Base-by-base conservation (phyloP, 1,139 yeast genomes). In the Yamadazyma taylorii region DNA sequence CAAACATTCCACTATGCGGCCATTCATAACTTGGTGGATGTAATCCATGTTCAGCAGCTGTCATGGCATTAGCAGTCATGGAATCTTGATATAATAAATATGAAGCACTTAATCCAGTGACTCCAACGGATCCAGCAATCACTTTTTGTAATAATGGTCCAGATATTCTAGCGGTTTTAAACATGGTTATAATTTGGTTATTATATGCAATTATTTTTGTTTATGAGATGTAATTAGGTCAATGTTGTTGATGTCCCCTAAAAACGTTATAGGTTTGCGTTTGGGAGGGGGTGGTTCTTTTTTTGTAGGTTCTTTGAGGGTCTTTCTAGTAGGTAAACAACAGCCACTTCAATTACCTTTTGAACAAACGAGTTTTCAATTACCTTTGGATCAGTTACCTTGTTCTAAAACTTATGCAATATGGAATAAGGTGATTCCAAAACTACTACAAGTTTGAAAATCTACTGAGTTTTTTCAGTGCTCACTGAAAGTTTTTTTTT, bases 31-130 rank as follows among this genome's bases (percentile, higher is more conserved):
- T 81, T 50, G 97, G 96, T 32, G 98, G 83, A 66, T 92, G 98
- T 63, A 92, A 79, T 54, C 99, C 99, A 69, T 92, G 97, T 73
- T 92, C 99, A 50, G 97, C 96, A 50, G 95, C 95, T 39, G 98
- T 90, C 96, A 90, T 87, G 58, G 99, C 98, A 58, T 79, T 81
- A 45, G 97, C 96, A 45, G 86, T 78, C 66, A 82, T 77, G 16
- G 87, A 73, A 63, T 84, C 92, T 55, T 85, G 81, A 69, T 85
- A 87, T 57, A 86, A 74, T 61, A 83, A 66, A 61, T 83, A 84
- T 33, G 88, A 81, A 37, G 89, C 85, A 45, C 84, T 74, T 51
- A 82, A 67, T 47, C 90, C 90, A 43, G 83, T 71, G 39, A 74
- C 72, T 46, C 85, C 85, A 51, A 79, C 81, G 52, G 85, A 77